Evolutionary conservation across 1,284 basidiomycete genomes (phyloP).

Genomic region (Pseudozyma hubeiensis): DNA sequence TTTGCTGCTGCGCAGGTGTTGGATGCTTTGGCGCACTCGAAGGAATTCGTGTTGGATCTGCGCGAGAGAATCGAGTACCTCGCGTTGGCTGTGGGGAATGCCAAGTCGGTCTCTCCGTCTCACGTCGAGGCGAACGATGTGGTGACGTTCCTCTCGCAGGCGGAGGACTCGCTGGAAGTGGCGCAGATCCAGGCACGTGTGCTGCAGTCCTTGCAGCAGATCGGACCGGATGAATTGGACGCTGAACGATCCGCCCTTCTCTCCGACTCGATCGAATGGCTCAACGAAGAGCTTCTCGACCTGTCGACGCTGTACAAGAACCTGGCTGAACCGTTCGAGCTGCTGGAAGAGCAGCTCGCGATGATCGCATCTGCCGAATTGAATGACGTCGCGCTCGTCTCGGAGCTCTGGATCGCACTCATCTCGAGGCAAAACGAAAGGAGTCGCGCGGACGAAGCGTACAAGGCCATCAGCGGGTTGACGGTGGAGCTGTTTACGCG

Average conservation of each 20-base stretch:
- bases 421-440: conserved; percentile 78
- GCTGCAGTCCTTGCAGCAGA: conserved; percentile 69
- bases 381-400: conserved; percentile 82
- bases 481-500: conserved; percentile 51
- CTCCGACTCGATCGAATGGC: conserved; percentile 65
- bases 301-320: conserved; percentile 80
- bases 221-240: conserved; percentile 54
- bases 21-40: conserved; percentile 85
- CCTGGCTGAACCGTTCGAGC: conserved; percentile 87
- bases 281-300: conserved; percentile 71
- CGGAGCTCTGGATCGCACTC: conserved; percentile 88
- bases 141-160: conserved; percentile 90
- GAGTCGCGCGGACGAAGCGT: conserved; percentile 34
- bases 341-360: conserved; percentile 85
- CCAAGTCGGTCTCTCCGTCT: conserved; percentile 73
- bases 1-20: conserved; percentile 91
- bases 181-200: conserved; percentile 92
- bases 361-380: conserved; percentile 94
- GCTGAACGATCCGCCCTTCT: conserved; percentile 75
- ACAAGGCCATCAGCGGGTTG: conserved; percentile 44
- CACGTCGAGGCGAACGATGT: conserved; percentile 77
- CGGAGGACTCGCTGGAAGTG: conserved; percentile 97
- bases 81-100: conserved; percentile 87
- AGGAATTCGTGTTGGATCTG: conserved; percentile 73
- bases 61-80: conserved; percentile 66